phyloP scores from a whole-genome alignment of 176 grass and related monocot species.

The Eragrostis curvula region DNA sequence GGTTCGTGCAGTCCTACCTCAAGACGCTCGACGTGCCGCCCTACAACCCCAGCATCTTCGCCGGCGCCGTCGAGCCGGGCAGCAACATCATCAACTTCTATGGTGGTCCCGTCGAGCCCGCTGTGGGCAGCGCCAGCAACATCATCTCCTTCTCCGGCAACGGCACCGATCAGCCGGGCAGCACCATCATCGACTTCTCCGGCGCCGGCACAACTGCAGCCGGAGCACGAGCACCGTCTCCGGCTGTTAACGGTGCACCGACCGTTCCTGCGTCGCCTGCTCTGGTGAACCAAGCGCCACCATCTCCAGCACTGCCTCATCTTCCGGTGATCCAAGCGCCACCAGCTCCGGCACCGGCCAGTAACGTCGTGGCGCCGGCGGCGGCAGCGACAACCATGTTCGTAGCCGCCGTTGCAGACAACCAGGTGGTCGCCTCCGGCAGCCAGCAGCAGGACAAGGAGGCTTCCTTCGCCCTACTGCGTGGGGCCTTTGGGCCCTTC shows the following conservation, averaged over 20 bases:
- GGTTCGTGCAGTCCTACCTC: not conserved
- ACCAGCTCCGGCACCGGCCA: no score
- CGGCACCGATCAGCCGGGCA: no score
- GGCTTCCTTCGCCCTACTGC: not conserved
- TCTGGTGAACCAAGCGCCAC: not conserved
- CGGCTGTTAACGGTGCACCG: not conserved
- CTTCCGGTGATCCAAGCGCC: no score
- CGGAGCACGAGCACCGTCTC: not conserved
- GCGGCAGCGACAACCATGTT: no score
- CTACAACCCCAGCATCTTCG: not conserved
- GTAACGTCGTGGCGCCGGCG: not conserved
- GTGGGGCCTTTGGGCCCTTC: constrained; percentile 20
- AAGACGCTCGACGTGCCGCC: not conserved
- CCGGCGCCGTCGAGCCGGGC: not conserved
- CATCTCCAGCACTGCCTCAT: not conserved
- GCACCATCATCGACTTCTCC: no score
- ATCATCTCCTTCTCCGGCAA: no score
- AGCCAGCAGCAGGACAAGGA: not conserved
- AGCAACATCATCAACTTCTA: not conserved
- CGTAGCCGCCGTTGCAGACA: not conserved
- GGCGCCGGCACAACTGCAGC: not conserved
- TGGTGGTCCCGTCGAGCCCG: no score
- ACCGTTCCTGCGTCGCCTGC: not conserved
- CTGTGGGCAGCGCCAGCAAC: no score
- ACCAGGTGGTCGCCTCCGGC: not conserved